Evolutionary conservation across 2,329 filamentous ascomycete species (phyloP).

Genomic region (Saccharata proteae): DNA sequence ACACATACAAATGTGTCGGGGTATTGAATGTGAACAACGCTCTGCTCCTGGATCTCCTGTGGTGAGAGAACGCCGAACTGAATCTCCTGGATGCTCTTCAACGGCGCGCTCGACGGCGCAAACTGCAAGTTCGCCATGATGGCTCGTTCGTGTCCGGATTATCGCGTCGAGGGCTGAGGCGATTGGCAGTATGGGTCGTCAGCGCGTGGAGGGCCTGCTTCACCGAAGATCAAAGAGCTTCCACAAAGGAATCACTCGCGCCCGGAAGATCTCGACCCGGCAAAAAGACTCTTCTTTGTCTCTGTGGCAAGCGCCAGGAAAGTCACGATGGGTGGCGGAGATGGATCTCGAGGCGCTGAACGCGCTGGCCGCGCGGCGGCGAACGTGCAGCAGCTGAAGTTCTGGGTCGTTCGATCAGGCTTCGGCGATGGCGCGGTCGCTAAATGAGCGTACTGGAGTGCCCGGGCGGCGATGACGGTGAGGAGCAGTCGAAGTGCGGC

Average conservation of each 20-base stretch:
- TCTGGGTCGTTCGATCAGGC: conserved; percentile 7
- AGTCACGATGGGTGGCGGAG: no score
- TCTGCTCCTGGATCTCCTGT: conserved; percentile 99
- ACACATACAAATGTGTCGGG: conserved; percentile 80
- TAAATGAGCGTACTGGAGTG: conserved; percentile 12
- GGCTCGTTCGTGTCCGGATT: no score
- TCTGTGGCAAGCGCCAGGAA: conserved; percentile 2
- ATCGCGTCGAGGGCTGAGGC: no score
- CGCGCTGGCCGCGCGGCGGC: conserved; percentile 15
- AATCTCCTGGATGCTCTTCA: conserved; percentile 97
- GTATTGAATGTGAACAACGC: conserved; percentile 88
- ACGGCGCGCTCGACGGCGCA: conserved; percentile 81
- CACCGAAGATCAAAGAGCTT: no score
- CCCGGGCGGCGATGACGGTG: conserved; percentile 15
- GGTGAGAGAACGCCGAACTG: conserved; percentile 97
- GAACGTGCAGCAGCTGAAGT: conserved; percentile 15
- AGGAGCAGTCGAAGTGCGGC: conserved; percentile 18
- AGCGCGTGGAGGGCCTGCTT: no score
- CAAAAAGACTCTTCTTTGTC: no score
- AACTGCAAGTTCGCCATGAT: conserved; percentile 80
- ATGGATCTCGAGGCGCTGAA: conserved; percentile 18
- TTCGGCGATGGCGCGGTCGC: conserved; percentile 5
- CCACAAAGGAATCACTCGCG: no score
- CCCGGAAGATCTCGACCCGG: no score
- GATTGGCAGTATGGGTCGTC: no score